Base-by-base conservation (phyloP, 2,329 filamentous ascomycete species). In the Colletotrichum cuscutae region DNA sequence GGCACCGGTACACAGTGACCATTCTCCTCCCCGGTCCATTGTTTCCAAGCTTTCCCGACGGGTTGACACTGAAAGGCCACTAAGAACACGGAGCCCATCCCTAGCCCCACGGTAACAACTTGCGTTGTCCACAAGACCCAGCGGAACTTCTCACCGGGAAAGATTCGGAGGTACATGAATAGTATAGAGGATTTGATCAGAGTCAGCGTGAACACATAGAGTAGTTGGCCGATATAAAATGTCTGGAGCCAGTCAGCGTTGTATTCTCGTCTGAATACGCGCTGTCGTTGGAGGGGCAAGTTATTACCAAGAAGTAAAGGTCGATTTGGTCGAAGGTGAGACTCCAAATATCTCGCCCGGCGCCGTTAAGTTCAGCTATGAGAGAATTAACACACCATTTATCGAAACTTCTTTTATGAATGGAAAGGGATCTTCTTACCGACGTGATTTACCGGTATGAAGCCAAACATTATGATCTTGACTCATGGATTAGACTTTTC, bases 1-100 rank as follows among this genome's bases (percentile, higher is more conserved):
- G 49, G 56, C 2, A 61, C 8, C 12, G 46, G 57, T 9, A 24
- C 7, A 12, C 68, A 71, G 13, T 56, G 46, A 7, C 68, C 63
- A 1, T 11, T 2, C 3, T 28, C n/a, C 15, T 61, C 46, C 2
- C 57, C 46, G 8, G 59, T 28, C 68, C 68, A 71, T 4, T 28
- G 22, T 6, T 56, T 56, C 68, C 68, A 71, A 3, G 32, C 60
- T 7, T 56, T 22, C 3, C 46, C 3, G 0, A 68, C 3, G 2
- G 63, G 68, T 26, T 62, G 56, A 26, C 63, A 71, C 13, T 66
- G 57, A 11, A 56, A 58, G 32, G 15, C 24, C 2, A 11, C 15
- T 4, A 61, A 4, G 19, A 49, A 22, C 19, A 68, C 24, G 26
- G 56, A 71, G 3, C 26, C 19, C 1, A 30, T 9, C 11, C 35